Evolutionary conservation across 768 basidiomycete genomes (phyloP).

Genomic region (Crucibulum laeve): DNA sequence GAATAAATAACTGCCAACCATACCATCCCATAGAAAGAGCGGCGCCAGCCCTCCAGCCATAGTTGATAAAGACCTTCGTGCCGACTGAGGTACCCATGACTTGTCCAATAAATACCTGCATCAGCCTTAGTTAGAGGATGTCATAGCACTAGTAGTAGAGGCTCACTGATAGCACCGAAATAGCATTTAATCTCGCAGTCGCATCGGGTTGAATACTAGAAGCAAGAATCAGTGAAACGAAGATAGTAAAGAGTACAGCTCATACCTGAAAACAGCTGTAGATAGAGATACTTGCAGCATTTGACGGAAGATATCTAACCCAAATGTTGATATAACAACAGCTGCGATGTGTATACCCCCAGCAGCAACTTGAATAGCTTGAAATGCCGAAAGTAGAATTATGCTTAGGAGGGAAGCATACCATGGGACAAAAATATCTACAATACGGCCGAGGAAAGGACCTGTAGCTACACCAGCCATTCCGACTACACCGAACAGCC

Average conservation of each 20-base stretch:
- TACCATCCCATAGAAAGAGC: constrained; percentile 55
- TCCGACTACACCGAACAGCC: constrained; percentile 71
- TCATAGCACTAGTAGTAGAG: not conserved
- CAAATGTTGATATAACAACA: constrained; percentile 63
- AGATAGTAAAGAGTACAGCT: constrained; percentile 2
- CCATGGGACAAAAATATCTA: constrained; percentile 76
- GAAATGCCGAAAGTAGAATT: constrained; percentile 41
- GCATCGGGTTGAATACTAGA: constrained; percentile 39
- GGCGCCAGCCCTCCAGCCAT: constrained; percentile 70
- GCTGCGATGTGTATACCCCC: constrained; percentile 68
- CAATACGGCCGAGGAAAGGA: constrained; percentile 61
- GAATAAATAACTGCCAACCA: constrained; percentile 48
- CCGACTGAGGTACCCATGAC: constrained; percentile 78
- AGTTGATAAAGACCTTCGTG: constrained; percentile 59
- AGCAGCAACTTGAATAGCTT: constrained; percentile 61
- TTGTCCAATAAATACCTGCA: constrained; percentile 73
- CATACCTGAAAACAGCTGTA: constrained; percentile 55
- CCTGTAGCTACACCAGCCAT: constrained; percentile 66
- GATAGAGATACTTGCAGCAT: constrained; percentile 64
- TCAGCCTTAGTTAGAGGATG: not conserved
- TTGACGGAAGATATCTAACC: constrained; percentile 68
- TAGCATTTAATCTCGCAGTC: constrained; percentile 70
- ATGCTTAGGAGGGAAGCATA: constrained; percentile 61
- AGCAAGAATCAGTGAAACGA: too few species aligned
- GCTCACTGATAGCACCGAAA: constrained; percentile 64